Conservation (phyloP, 306 rosid genomes). For the Ziziphus jujuba region DNA sequence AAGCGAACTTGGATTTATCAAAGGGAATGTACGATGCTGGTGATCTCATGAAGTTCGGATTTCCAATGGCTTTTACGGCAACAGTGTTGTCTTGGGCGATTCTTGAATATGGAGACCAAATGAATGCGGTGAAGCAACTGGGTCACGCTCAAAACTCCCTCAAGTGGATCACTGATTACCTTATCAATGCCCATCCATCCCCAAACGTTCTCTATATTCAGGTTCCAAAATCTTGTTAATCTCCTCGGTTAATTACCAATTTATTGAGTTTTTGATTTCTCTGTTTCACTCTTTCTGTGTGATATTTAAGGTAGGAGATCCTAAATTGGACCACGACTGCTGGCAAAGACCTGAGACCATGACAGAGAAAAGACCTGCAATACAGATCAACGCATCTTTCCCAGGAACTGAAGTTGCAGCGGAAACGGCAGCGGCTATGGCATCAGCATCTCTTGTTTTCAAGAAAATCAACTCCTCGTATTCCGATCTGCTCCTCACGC, state of each 20-base stretch:
- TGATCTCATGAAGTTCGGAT: conserved; percentile 65
- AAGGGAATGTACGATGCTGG: conserved; percentile 85
- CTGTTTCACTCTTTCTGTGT: not conserved
- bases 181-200: conserved; percentile 62
- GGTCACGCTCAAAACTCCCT: conserved; percentile 45
- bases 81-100: conserved; percentile 74
- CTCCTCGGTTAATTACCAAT: too few relatives aligned
- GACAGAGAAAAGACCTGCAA: conserved; percentile 52
- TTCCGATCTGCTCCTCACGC: conserved; percentile 50
- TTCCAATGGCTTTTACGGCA: conserved; percentile 78
- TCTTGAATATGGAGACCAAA: conserved; percentile 65
- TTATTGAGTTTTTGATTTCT: too few relatives aligned
- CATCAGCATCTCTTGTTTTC: conserved; percentile 70
- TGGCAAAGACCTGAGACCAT: conserved; percentile 73
- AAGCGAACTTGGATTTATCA: conserved; percentile 57
- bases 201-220: conserved; percentile 62
- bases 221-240: conserved; percentile 26
- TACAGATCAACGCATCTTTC: conserved; percentile 53
- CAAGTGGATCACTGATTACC: conserved; percentile 72
- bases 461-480: conserved; percentile 38
- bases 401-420: conserved; percentile 88
- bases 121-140: conserved; percentile 53
- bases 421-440: conserved; percentile 75
- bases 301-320: conserved; percentile 63
- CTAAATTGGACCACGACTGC: conserved; percentile 63